A percentile compares a stretch with the other conserved stretches of the same genome.
Conservation (phyloP, 768 basidiomycete genomes). For the Auricularia auricula-judae region DNA sequence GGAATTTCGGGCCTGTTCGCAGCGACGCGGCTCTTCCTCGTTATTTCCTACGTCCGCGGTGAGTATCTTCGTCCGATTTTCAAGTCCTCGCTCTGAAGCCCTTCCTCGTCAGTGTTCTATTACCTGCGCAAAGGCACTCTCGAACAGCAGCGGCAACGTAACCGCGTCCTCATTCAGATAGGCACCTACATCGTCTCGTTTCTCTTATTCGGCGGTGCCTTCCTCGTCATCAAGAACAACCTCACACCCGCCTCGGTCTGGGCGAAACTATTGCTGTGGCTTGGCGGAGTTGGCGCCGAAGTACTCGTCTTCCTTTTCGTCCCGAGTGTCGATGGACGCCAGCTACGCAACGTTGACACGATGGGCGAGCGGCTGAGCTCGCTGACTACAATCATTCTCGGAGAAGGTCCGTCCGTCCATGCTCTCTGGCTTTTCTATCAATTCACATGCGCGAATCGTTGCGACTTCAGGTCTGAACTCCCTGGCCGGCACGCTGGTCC, state of each 20-base stretch:
- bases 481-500: not conserved
- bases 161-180: not conserved
- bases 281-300: not conserved
- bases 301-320: not conserved
- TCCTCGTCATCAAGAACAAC: not conserved
- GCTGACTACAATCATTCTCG: not conserved
- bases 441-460: not conserved
- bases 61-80: not conserved
- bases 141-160: not conserved
- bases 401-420: not conserved
- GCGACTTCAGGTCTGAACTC: not conserved
- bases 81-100: not conserved
- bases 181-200: not conserved
- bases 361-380: not conserved
- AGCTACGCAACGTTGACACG: not conserved
- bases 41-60: not conserved
- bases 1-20: not conserved
- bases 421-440: not conserved
- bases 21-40: not conserved
- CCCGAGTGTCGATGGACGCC: not conserved
- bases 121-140: not conserved
- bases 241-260: not conserved
- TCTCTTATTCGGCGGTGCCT: not conserved
- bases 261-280: not conserved
- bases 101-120: not conserved